Evolutionary conservation across 495 filamentous ascomycete genomes (phyloP).

Genomic region (Evernia prunastri): DNA sequence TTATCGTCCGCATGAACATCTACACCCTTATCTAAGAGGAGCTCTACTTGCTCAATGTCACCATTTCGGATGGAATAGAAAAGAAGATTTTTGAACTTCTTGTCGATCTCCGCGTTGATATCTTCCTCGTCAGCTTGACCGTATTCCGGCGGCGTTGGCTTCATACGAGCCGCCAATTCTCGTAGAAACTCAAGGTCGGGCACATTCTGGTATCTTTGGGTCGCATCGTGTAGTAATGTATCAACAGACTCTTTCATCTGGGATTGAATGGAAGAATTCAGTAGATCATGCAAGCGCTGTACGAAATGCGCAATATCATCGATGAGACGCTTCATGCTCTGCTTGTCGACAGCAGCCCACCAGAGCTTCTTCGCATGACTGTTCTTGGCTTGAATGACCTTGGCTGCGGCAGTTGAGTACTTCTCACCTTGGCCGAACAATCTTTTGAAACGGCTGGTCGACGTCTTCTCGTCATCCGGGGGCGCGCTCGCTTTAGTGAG

Average conservation of each 20-base stretch:
- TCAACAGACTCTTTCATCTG: conserved; percentile 14
- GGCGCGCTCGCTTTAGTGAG: not conserved
- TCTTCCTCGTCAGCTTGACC: not conserved
- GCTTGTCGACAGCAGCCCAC: conserved; percentile 29
- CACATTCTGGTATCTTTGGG: conserved; percentile 10
- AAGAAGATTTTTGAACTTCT: conserved; percentile 13
- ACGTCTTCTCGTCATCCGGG: not conserved
- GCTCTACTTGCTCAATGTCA: conserved; percentile 5
- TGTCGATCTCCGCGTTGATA: conserved; percentile 11
- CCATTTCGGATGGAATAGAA: conserved; percentile 15
- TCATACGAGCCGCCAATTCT: conserved; percentile 10
- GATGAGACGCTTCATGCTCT: conserved; percentile 26
- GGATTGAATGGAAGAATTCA: conserved; percentile 17
- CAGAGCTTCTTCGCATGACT: conserved; percentile 24
- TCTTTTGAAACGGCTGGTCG: conserved; percentile 18
- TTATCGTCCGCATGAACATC: not conserved
- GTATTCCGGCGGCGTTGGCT: not conserved
- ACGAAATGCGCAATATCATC: conserved; percentile 22
- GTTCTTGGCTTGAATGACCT: conserved; percentile 27
- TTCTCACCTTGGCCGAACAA: conserved; percentile 19
- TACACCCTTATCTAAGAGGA: conserved; percentile 14
- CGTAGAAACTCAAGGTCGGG: conserved; percentile 17
- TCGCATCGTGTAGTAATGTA: conserved; percentile 13
- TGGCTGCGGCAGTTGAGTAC: conserved; percentile 21
- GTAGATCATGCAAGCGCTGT: conserved; percentile 19